These are phyloP conservation scores for Tylopilus balloui DNA, from an alignment of 768 basidiomycete genomes.

Conservation along the genomic window DNA sequence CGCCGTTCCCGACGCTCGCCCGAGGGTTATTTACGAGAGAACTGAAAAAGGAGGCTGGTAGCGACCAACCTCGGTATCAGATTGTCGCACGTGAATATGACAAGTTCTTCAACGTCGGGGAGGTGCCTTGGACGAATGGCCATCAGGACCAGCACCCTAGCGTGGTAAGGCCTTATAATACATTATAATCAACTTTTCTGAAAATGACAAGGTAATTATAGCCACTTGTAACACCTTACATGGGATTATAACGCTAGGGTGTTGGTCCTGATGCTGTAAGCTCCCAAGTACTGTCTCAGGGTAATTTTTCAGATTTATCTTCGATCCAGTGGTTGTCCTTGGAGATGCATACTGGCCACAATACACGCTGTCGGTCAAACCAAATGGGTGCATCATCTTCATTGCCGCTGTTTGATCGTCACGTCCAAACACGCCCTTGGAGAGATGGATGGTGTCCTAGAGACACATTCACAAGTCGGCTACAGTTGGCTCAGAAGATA, in stretches of 20 bases:
- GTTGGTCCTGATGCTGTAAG: too few species aligned
- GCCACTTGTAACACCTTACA: too few species aligned
- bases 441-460: constrained; percentile 33
- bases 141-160: too few species aligned
- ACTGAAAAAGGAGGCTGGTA: constrained; percentile 28
- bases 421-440: constrained; percentile 94
- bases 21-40: constrained; percentile 81
- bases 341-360: constrained; percentile 66
- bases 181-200: too few species aligned
- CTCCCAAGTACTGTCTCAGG: constrained; percentile 8
- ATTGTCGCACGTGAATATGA: constrained; percentile 93
- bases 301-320: too few species aligned
- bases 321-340: constrained; percentile 83
- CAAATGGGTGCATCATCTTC: constrained; percentile 97
- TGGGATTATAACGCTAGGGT: too few species aligned
- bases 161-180: too few species aligned
- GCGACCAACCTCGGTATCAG: constrained; percentile 38
- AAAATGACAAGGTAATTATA: too few species aligned
- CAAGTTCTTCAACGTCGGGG: constrained; percentile 98
- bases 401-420: constrained; percentile 82
- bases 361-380: constrained; percentile 86
- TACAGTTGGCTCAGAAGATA: constrained; percentile 79
- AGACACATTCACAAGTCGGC: constrained; percentile 79
- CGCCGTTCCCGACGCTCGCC: constrained; percentile 93
- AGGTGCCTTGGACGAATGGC: constrained; percentile 92